Evolutionary conservation across 164 flowering plant species (phyloP), one percentile per base, ranked within the genome.

Genomic region (Brasenia schreberi): DNA sequence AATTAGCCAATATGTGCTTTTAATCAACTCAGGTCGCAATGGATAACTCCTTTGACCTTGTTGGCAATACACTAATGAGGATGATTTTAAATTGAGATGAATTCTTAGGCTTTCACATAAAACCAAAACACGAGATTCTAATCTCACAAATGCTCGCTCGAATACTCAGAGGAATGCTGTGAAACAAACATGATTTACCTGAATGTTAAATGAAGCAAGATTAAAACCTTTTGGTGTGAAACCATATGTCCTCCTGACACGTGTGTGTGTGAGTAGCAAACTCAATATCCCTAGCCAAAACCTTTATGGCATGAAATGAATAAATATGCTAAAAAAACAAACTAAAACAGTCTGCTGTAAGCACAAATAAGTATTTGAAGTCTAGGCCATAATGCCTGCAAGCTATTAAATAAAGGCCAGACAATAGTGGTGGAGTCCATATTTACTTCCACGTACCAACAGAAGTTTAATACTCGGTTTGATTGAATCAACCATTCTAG

Each of bases 371-470:
- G 63, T 71, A 95, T 97, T 94, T 92, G 99, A 78, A 95, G 92
- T 53, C 99, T 97, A 63, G 99, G 99, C 99, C 99, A 95, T 76
- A 95, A 95, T 67, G 99, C 97, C 78, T 92, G 97, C 73, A 95
- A 80, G 76, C 99, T 95, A 73, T 95, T 95, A 71, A 95, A 95
- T 65, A 95, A 73, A 19, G 97, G 97, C 99, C 99, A 95, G 14
- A 95, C 99, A 69, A 92, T 79, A 58, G 90, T 87, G 74, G 89
- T 97, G 73, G 99, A 88, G 76, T 95, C 88, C 99, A 95, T 95
- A n/a, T n/a, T n/a, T n/a, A 92, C 99, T 80, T 95, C 97, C 61
- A 95, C 90, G 80, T 95, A 92, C 99, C 99, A 88, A 70, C 27
- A 23, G 27, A 23, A 23, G 27, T 23, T 23, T 2, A 23, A 2